Conservation (phyloP, 1,284 basidiomycete species). For the Tilletiaria anomala region DNA sequence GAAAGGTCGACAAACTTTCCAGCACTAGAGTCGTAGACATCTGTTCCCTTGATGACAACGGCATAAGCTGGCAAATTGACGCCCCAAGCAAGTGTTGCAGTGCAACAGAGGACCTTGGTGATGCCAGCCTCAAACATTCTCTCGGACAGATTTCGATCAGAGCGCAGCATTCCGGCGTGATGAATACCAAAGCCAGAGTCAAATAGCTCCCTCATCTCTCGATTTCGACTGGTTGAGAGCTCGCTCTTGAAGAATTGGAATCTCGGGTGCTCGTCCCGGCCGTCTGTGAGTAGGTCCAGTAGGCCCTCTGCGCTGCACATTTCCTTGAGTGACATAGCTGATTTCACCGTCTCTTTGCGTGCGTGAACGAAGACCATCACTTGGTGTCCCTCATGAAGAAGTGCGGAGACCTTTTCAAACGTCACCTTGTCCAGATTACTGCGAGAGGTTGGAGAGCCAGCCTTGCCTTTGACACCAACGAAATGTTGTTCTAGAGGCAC, state of each 20-base stretch:
- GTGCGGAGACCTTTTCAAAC: constrained; percentile 56
- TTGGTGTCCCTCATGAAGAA: constrained; percentile 52
- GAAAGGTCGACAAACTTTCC: constrained; percentile 73
- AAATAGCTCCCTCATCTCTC: constrained; percentile 91
- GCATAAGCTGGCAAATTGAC: constrained; percentile 98
- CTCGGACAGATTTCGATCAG: constrained; percentile 91
- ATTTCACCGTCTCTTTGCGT: constrained; percentile 93
- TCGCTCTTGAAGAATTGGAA: constrained; percentile 44
- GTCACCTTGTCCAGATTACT: constrained; percentile 79
- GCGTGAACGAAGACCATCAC: constrained; percentile 99
- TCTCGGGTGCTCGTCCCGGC: constrained; percentile 39
- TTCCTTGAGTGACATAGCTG: constrained; percentile 71
- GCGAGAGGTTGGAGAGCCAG: constrained; percentile 57
- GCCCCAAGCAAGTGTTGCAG: constrained; percentile 96
- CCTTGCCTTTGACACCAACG: constrained; percentile 84
- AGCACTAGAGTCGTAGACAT: constrained; percentile 54
- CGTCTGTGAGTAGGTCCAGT: constrained; percentile 52
- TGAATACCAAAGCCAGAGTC: constrained; percentile 88
- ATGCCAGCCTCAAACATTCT: constrained; percentile 76
- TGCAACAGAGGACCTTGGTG: constrained; percentile 92
- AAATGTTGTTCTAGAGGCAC: constrained; percentile 97
- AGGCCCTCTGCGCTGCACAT: constrained; percentile 60
- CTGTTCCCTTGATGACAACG: constrained; percentile 90
- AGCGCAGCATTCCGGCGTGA: constrained; percentile 93
- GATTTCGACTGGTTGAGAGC: constrained; percentile 68